Base-by-base conservation (phyloP, 2,329 filamentous ascomycete species). In the Paecilomyces formosus region DNA sequence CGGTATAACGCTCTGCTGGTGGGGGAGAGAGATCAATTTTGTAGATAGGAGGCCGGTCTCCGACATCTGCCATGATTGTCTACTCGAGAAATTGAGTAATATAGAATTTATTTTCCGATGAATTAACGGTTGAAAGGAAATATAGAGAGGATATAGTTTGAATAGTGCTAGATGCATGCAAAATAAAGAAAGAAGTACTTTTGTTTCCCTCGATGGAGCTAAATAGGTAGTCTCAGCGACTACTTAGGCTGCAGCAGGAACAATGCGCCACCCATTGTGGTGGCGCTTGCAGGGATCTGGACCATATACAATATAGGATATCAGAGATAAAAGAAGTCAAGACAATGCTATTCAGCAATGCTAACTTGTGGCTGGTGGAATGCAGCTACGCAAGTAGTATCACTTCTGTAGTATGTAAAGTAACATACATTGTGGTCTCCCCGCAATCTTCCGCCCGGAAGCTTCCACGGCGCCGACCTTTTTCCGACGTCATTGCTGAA, bases 21-120 rank as follows among this genome's bases (percentile, higher is more conserved):
- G 82, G 77, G 2, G 79, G 75, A 1, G 81, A 82, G 2, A 86
- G 75, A 62, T 86, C 79, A 62, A 86, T 85, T 12, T 63, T 74
- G 65, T 78, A 80, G 9, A 67, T 64, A 7, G 78, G 78, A 12
- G 68, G 67, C 12, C 56, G 55, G 30, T 67, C 60, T 24, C 50
- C 50, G 13, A 21, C 2, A 2, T 45, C 21, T 13, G 11, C 28
- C 26, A 52, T 52, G 21, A n/a, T 24, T 13, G n/a, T 21, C 11
- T 21, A 1, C 39, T 21, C n/a, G 8, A 45, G 39, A 3, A 3
- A n/a, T n/a, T 21, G 6, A 18, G 7, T 45, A 45, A 9, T 18
- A 18, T 45, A 18, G n/a, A 18, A 18, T 3, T 15, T 45, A 21
- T 18, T 21, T n/a, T 45, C 18, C 8, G 15, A 45, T 45, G 9